Evolutionary conservation across 2,329 filamentous ascomycete genomes (phyloP), one percentile per base, ranked within the genome.

Genomic region (Drechmeria coniospora): DNA sequence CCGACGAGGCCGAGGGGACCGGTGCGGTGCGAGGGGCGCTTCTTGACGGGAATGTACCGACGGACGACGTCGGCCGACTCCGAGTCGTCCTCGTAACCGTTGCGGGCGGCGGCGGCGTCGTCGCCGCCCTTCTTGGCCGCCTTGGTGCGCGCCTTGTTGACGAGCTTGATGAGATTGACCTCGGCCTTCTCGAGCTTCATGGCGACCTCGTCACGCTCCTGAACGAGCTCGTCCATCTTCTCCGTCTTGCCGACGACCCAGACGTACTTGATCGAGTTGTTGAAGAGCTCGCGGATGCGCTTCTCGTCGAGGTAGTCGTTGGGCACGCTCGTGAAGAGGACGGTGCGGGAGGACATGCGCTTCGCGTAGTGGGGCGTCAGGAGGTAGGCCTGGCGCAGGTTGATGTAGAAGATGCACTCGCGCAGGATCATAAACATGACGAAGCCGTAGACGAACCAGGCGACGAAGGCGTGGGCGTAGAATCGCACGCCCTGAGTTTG

Each of bases 401-500:
- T 92, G 58, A 94, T 81, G 53, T 84, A 92, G 65, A 78, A 95
- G 42, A 98, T 77, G 46, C 76, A 76, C 53, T 98, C 90, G 35
- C 90, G 74, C 17, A 82, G 82, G 30, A 98, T 73, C 44, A 83
- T 81, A 53, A 83, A 87, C 52, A 94, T 75, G 33, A 98, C 65
- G 49, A 95, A 94, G 31, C 71, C 59, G 42, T 93, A 83, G 47
- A 86, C 93, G 28, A 82, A 54, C 68, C 80, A 93, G 1, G 77
- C 80, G 18, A 90, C 62, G 24, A 79, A 63, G n/a, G 71, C 68
- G 49, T 93, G 84, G 0, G 82, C 87, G 45, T 79, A 94, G 46
- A 79, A 76, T 36, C 70, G 69, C 40, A 68, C 68, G 32, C 67
- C 65, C 29, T 70, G 52, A n/a, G 63, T 60, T 17, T 65, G 52